Evolutionary conservation across 495 filamentous ascomycete species (phyloP), one percentile per base, ranked within the genome.

Genomic region (Neurospora sublineolata): DNA sequence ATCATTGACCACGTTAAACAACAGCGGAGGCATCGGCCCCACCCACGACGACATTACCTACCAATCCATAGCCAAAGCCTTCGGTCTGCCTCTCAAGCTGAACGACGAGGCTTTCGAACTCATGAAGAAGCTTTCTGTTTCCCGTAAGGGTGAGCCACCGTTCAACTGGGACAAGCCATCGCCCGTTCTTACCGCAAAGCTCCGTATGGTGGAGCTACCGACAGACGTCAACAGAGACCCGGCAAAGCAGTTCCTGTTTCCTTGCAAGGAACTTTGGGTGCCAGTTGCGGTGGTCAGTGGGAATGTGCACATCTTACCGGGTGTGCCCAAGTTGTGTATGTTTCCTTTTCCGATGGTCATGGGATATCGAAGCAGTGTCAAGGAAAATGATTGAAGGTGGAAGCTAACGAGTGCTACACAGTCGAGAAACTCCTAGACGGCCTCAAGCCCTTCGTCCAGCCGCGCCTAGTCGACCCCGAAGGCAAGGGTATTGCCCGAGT

Each of bases 11-110:
- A 60, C 70, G 27, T 64, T 10, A 0, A 64, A 64, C 46, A 58
- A 16, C 60, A 92, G 90, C 75, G 95, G 95, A 69, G 95, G 95
- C 36, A 97, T 99, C 77, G 95, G 95, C 3, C 94, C 95, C 75
- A 95, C 91, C 70, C 95, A 98, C 82, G 95, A 99, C 77, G 95
- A 99, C 77, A 98, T 99, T 74, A 98, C 95, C 42, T 99, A 99
- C 84, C 82, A 89, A 76, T 94, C 94, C 30, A 94, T 99, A 76
- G 95, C 93, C 46, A 92, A 93, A 74, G 95, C 94, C 30, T 99
- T 97, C 79, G 79, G 81, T 42, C 85, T 97, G 3, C 87, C 89
- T 12, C 85, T 98, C 0, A 84, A 88, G 71, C 84, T 97, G 18
- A 93, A 99, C 83, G 74, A 91, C 40, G 85, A 87, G 46, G 88